Evolutionary conservation across 208 protist species (phyloP).

Genomic region (Leishmania lainsoni): DNA sequence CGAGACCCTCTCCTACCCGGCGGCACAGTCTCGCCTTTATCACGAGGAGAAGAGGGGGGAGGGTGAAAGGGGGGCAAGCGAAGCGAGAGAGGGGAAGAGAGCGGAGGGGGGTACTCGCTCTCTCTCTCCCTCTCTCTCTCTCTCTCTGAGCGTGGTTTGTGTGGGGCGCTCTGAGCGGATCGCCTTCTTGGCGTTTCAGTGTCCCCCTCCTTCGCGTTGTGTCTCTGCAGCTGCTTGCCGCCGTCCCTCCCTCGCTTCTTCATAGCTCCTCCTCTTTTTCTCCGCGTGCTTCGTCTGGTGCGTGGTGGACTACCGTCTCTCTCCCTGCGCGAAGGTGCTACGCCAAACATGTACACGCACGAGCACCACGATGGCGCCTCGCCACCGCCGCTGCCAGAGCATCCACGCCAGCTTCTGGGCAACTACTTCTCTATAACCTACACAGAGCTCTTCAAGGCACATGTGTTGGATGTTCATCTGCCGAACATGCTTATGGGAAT

Average conservation of each 20-base stretch:
- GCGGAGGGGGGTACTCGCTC: no score
- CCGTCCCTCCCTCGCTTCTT: background rate
- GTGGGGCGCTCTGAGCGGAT: no score
- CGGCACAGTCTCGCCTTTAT: background rate
- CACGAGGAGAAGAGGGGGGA: no score
- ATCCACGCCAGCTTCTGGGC: conserved; percentile 4
- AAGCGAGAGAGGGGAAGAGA: no score
- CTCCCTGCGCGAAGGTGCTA: background rate
- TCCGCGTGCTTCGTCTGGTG: background rate
- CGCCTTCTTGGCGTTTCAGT: no score
- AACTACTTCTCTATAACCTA: conserved; percentile 29
- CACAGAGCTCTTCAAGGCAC: conserved; percentile 43
- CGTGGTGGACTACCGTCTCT: background rate
- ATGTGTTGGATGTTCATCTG: conserved; percentile 79
- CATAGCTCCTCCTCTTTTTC: background rate
- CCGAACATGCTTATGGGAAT: conserved; percentile 83
- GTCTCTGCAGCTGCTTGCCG: no score
- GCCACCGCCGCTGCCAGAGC: background rate
- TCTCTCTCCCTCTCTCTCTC: no score
- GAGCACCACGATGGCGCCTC: background rate
- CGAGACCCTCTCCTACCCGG: background rate
- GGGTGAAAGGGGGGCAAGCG: no score
- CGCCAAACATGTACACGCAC: background rate
- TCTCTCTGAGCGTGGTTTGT: no score
- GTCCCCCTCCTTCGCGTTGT: no score